Percentiles rank a stretch among this genome's conserved stretches.
Evolutionary conservation across 2,329 filamentous ascomycete species (phyloP).

Genomic region (Tolypocladium capitatum): DNA sequence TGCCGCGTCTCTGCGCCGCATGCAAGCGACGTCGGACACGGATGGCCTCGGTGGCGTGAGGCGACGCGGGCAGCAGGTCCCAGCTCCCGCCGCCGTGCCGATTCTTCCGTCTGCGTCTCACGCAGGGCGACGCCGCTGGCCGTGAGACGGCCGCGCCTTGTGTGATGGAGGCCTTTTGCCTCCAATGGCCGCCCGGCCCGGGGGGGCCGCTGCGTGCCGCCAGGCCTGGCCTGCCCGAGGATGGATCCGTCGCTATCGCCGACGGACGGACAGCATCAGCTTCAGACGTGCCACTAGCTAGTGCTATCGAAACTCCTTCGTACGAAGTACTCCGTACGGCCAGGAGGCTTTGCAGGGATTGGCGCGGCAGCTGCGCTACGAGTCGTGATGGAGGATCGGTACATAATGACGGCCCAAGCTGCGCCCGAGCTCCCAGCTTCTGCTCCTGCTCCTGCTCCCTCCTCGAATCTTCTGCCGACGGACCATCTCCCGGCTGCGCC

Average conservation of each 20-base stretch:
- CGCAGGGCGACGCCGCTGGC: neutral
- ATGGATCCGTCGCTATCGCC: neutral
- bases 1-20: too few species aligned
- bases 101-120: neutral
- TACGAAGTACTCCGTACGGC: too few species aligned
- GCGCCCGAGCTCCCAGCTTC: neutral
- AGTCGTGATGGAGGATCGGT: neutral
- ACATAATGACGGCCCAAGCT: neutral
- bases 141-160: neutral
- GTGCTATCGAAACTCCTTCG: too few species aligned
- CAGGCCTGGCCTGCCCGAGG: neutral
- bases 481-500: neutral
- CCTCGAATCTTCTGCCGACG: neutral
- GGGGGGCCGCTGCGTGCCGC: neutral
- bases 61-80: neutral
- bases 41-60: neutral
- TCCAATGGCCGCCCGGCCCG: too few species aligned
- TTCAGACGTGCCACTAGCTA: neutral
- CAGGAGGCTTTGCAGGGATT: neutral
- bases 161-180: too few species aligned
- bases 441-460: neutral
- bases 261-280: neutral
- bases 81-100: slow-evolving; percentile 1
- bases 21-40: neutral
- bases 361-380: neutral